Percentiles rank a stretch among this genome's conserved stretches.
Evolutionary conservation across 257 asterid species (phyloP).

Genomic region (Rauvolfia tetraphylla): DNA sequence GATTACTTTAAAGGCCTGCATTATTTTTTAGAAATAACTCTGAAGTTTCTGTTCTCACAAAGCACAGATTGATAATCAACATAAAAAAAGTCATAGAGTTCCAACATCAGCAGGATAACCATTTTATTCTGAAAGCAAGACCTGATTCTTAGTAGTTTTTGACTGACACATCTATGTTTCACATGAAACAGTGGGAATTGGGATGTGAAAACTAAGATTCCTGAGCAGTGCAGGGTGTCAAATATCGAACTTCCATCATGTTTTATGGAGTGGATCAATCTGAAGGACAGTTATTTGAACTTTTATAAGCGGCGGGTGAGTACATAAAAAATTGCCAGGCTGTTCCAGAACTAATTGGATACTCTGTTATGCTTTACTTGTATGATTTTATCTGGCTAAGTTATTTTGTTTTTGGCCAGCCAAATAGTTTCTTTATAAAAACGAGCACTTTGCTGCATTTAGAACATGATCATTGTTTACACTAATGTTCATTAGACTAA

Average conservation of each 20-base stretch:
- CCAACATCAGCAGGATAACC: not conserved
- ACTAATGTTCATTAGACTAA: not conserved
- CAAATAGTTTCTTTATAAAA: not conserved
- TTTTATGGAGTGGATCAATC: constrained; percentile 94
- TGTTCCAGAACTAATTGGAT: not conserved
- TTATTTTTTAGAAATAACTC: not conserved
- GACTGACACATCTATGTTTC: constrained; percentile 24
- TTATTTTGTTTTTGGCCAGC: not conserved
- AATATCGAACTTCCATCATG: constrained; percentile 67
- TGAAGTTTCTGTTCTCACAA: not conserved
- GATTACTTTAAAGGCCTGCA: not conserved
- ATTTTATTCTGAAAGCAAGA: too few relatives aligned
- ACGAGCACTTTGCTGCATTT: not conserved
- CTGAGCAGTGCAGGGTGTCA: constrained; percentile 77
- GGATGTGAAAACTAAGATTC: constrained; percentile 92
- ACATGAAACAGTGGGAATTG: constrained; percentile 70
- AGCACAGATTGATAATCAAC: not conserved
- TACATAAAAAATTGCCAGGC: constrained; percentile 4
- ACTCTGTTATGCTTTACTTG: not conserved
- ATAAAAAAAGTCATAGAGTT: not conserved
- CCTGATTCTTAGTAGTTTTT: not conserved
- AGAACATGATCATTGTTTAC: not conserved
- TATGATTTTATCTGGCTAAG: not conserved
- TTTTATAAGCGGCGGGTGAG: constrained; percentile 79
- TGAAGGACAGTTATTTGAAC: constrained; percentile 82